Percentiles rank a stretch among this genome's conserved stretches.
These are phyloP conservation scores for Fibroporia radiculosa DNA, from an alignment of 768 basidiomycete genomes.

Conservation along the genomic window DNA sequence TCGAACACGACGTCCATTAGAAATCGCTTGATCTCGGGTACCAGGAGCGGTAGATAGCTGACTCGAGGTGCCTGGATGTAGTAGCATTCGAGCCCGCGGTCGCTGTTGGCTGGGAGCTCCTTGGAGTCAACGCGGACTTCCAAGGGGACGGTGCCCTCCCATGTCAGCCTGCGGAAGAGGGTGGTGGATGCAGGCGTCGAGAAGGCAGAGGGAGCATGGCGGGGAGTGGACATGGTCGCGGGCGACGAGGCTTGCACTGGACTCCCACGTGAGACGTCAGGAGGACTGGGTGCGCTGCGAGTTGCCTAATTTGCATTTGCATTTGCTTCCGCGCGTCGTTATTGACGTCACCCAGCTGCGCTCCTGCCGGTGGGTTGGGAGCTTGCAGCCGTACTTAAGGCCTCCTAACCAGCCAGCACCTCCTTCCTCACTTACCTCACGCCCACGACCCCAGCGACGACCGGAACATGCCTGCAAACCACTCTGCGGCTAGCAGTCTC, in stretches of 20 bases:
- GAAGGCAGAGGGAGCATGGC: conserved; percentile 36
- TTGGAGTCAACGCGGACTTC: conserved; percentile 86
- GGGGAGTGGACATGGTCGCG: conserved; percentile 24
- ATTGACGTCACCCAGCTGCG: neutral
- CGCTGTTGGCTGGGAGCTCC: conserved; percentile 84
- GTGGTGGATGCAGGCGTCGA: conserved; percentile 58
- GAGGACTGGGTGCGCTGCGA: conserved; percentile 1
- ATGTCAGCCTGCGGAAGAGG: conserved; percentile 80
- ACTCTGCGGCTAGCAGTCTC: conserved; percentile 72
- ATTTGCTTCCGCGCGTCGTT: too few species aligned
- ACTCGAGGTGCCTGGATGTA: conserved; percentile 88
- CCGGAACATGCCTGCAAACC: conserved; percentile 24
- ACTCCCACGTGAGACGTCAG: conserved; percentile 7
- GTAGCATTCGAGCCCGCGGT: conserved; percentile 85
- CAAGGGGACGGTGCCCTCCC: conserved; percentile 87
- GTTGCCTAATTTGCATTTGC: too few species aligned
- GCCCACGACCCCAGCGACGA: neutral
- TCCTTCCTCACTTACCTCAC: neutral
- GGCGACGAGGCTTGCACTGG: conserved; percentile 4
- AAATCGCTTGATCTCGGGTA: conserved; percentile 83
- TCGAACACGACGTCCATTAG: conserved; percentile 91
- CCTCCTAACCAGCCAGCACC: neutral
- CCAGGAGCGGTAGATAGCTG: conserved; percentile 85
- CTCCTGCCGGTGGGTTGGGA: neutral
- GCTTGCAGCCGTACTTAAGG: too few species aligned